phyloP scores from a whole-genome alignment of 768 basidiomycete species.

The Lentinula aciculospora region DNA sequence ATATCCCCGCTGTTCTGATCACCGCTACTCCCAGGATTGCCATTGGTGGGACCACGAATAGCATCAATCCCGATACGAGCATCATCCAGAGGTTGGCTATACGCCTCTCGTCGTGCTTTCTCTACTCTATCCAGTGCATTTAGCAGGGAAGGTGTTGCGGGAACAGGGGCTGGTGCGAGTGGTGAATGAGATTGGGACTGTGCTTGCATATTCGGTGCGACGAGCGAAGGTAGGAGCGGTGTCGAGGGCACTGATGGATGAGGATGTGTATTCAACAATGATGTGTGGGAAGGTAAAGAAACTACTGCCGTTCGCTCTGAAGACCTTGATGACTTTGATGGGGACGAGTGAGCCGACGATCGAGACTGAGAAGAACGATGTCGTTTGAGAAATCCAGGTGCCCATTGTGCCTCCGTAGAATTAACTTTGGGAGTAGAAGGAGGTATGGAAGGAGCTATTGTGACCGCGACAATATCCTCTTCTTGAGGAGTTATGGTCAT shows the following conservation, averaged over 20 bases:
- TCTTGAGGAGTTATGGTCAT: constrained; percentile 11
- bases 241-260: too few species aligned
- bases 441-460: too few species aligned
- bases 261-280: too few species aligned
- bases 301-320: constrained; percentile 13
- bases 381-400: constrained; percentile 39
- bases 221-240: too few species aligned
- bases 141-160: constrained; percentile 61
- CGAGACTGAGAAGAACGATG: constrained; percentile 15
- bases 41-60: not conserved
- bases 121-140: constrained; percentile 57
- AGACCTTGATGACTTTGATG: not conserved
- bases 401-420: constrained; percentile 36
- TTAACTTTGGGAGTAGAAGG: not conserved
- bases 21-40: too few species aligned
- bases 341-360: not conserved
- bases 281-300: not conserved
- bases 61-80: not conserved
- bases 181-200: constrained; percentile 1
- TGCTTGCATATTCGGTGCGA: not conserved
- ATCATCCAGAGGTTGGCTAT: constrained; percentile 12
- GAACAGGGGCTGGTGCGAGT: constrained; percentile 14
- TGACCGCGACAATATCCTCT: not conserved
- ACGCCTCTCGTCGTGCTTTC: constrained; percentile 50
- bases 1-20: too few species aligned